Conservation (phyloP, 345 rosid genomes). For the Hypericum perforatum region DNA sequence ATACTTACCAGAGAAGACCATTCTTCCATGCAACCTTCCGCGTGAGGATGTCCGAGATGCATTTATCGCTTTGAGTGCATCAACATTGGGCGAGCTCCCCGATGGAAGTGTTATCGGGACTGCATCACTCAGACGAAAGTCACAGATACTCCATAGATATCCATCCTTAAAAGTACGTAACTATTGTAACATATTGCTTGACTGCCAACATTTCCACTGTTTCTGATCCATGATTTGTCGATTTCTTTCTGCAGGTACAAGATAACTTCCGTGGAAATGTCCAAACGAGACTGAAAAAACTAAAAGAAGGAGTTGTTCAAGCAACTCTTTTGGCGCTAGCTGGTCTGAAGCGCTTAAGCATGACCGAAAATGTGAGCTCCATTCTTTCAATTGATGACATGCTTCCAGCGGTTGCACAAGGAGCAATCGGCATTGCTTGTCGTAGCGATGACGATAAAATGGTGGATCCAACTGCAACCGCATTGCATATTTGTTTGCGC, state of each 20-base stretch:
- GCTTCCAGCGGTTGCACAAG: slow-evolving; percentile 99
- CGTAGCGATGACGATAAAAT: slow-evolving; percentile 71
- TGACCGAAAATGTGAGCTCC: slow-evolving; percentile 80
- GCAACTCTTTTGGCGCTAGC: slow-evolving; percentile 94
- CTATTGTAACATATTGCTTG: not conserved
- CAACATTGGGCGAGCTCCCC: slow-evolving; percentile 71
- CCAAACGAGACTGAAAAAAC: slow-evolving; percentile 86
- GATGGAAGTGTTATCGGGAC: slow-evolving; percentile 86
- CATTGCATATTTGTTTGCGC: not conserved
- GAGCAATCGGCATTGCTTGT: slow-evolving; percentile 97
- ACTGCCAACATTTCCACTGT: not conserved
- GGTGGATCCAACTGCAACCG: slow-evolving; percentile 29
- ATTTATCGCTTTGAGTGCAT: slow-evolving; percentile 53
- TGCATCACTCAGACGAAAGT: slow-evolving; percentile 94
- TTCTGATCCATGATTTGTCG: slow-evolving; percentile 11
- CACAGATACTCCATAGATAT: slow-evolving; percentile 82
- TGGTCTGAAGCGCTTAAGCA: slow-evolving; percentile 81
- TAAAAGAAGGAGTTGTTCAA: slow-evolving; percentile 67
- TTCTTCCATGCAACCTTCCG: slow-evolving; percentile 75
- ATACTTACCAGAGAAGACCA: slow-evolving; percentile 70
- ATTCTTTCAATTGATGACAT: slow-evolving; percentile 72
- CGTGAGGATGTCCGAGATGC: slow-evolving; percentile 99
- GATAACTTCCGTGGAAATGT: slow-evolving; percentile 95
- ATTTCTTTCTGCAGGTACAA: slow-evolving; percentile 42
- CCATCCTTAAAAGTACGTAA: slow-evolving; percentile 60